These are phyloP conservation scores for Zygosaccharomyces gambellarensis DNA, from an alignment of 805 yeast species.

Conservation along the genomic window DNA sequence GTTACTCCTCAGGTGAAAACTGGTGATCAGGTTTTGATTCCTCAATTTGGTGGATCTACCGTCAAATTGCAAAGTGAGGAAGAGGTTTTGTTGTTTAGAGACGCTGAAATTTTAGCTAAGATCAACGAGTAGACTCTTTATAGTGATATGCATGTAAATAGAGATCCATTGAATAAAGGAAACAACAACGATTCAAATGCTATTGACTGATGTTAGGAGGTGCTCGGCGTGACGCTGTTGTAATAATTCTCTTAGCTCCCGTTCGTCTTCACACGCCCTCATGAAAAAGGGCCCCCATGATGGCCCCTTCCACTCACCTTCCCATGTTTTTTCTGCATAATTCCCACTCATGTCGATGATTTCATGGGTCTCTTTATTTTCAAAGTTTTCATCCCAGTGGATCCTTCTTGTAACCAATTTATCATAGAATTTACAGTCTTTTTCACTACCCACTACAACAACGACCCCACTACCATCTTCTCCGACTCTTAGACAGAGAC, in stretches of 20 bases:
- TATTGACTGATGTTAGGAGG: conserved; percentile 10
- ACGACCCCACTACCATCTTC: conserved; percentile 48
- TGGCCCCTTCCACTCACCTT: conserved; percentile 52
- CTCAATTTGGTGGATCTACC: conserved; percentile 88
- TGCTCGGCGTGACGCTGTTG: conserved; percentile 50
- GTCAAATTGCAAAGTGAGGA: conserved; percentile 83
- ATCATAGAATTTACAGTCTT: conserved; percentile 56
- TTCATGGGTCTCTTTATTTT: conserved; percentile 29
- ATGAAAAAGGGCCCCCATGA: conserved; percentile 68
- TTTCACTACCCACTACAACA: conserved; percentile 70
- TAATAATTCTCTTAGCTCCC: conserved; percentile 47
- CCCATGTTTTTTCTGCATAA: conserved; percentile 57
- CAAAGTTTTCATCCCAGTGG: conserved; percentile 58
- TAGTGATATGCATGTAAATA: conserved; percentile 16
- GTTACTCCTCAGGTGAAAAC: conserved; percentile 71
- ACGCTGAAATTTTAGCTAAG: conserved; percentile 92
- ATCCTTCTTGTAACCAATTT: conserved; percentile 58
- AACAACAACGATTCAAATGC: conserved; percentile 1
- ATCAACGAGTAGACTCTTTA: conserved; percentile 43
- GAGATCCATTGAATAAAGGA: background rate
- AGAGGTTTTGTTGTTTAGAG: conserved; percentile 76
- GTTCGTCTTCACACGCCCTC: conserved; percentile 47
- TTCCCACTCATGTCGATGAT: conserved; percentile 41
- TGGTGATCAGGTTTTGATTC: conserved; percentile 93
- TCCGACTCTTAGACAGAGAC: conserved; percentile 49